Evolutionary conservation across 352 stramenopile genomes (phyloP).

Genomic region (Albugo laibachii): DNA sequence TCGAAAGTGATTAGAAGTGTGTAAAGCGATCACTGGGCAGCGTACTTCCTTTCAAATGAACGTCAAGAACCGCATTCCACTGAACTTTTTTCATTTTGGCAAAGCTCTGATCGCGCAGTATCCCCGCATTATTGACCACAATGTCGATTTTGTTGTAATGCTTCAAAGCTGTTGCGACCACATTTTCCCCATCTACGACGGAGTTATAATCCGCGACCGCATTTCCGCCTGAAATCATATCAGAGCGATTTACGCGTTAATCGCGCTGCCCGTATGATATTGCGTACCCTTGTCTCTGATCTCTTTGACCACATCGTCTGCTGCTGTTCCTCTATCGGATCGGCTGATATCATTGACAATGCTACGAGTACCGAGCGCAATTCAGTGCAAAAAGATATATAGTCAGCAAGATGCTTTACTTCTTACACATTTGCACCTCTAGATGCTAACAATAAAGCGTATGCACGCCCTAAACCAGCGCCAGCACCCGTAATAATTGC

Average conservation of each 20-base stretch:
- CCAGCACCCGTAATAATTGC: conserved; percentile 74
- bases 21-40: neutral
- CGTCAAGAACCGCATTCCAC: conserved; percentile 62
- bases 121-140: conserved; percentile 46
- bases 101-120: conserved; percentile 79
- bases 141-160: conserved; percentile 37
- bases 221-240: no score
- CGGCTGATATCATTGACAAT: conserved; percentile 49
- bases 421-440: no score
- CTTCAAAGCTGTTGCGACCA: conserved; percentile 24
- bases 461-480: conserved; percentile 64
- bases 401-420: no score
- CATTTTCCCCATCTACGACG: conserved; percentile 21
- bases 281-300: conserved; percentile 43
- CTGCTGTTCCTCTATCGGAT: conserved; percentile 6
- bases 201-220: conserved; percentile 28
- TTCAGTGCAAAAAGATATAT: conserved; percentile 22
- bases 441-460: conserved; percentile 13
- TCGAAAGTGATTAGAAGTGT: neutral
- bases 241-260: no score
- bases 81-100: conserved; percentile 69
- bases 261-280: no score
- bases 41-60: conserved; percentile 66
- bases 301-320: conserved; percentile 52
- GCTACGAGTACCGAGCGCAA: conserved; percentile 25